These are phyloP conservation scores for Debaryomyces udenii DNA, from an alignment of 1,139 yeast species.

Conservation along the genomic window DNA sequence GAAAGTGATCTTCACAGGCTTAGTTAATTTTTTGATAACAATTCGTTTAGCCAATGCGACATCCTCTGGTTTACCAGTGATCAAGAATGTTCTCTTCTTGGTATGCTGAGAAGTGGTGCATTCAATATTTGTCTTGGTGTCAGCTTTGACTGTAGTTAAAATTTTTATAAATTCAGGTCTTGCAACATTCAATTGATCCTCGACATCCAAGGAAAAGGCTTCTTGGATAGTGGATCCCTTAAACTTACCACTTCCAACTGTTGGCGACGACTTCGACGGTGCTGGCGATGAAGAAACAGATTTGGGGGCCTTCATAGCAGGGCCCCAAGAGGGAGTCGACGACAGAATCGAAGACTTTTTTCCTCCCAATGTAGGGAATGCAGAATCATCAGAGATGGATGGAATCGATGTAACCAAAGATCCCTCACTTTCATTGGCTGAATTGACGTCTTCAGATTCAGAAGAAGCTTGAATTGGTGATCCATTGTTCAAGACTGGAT, in stretches of 20 bases:
- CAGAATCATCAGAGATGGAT: slow-evolving; percentile 53
- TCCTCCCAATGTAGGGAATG: slow-evolving; percentile 76
- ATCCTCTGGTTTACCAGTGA: slow-evolving; percentile 72
- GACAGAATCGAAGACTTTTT: slow-evolving; percentile 25
- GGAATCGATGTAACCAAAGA: slow-evolving; percentile 29
- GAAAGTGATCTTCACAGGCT: slow-evolving; percentile 65
- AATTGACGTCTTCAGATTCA: slow-evolving; percentile 15
- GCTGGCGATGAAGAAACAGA: slow-evolving; percentile 25
- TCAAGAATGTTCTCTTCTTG: slow-evolving; percentile 81
- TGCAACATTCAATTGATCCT: slow-evolving; percentile 64
- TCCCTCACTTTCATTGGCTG: slow-evolving; percentile 10
- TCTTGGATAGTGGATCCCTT: slow-evolving; percentile 59
- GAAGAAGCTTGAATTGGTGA: slow-evolving; percentile 10
- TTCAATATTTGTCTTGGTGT: slow-evolving; percentile 71
- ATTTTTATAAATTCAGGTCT: slow-evolving; percentile 68
- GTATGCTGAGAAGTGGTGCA: slow-evolving; percentile 79
- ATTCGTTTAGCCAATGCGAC: slow-evolving; percentile 77
- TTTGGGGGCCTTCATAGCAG: slow-evolving; percentile 40
- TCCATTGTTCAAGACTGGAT: slow-evolving; percentile 13
- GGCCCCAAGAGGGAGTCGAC: slow-evolving; percentile 29
- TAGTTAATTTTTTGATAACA: slow-evolving; percentile 74
- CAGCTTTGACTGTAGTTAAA: slow-evolving; percentile 61
- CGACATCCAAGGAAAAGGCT: slow-evolving; percentile 70
- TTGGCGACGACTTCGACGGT: slow-evolving; percentile 27
- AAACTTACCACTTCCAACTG: slow-evolving; percentile 27